Evolutionary conservation across 768 basidiomycete species (phyloP).

Genomic region (Phylloporus arenicola): DNA sequence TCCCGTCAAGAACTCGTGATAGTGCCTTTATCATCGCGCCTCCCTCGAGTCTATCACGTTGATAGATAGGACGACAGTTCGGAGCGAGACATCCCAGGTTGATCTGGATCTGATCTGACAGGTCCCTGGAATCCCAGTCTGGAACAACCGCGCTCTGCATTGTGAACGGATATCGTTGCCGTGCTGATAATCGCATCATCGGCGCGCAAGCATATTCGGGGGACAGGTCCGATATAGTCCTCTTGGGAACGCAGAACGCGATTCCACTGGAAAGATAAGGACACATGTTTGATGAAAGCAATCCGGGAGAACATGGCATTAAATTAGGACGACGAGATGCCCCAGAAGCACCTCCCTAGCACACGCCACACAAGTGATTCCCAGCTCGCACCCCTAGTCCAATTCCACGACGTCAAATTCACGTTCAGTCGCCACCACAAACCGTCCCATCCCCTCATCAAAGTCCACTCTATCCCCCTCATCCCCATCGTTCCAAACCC

Average conservation of each 20-base stretch:
- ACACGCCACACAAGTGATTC: background rate
- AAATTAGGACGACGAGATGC: too few species aligned
- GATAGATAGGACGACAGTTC: background rate
- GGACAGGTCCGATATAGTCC: too few species aligned
- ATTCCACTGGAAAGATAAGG: too few species aligned
- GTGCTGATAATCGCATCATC: background rate
- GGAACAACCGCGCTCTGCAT: background rate
- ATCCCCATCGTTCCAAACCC: too few species aligned
- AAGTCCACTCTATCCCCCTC: conserved; percentile 24
- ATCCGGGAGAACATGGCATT: too few species aligned
- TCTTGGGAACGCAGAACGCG: too few species aligned
- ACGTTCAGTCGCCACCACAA: conserved; percentile 22
- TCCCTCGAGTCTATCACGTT: background rate
- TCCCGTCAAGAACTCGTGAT: too few species aligned
- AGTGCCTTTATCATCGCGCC: too few species aligned
- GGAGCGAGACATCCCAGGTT: background rate
- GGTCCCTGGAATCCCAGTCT: background rate
- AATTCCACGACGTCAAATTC: conserved; percentile 27
- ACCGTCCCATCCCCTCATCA: conserved; percentile 28
- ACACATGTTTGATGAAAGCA: too few species aligned
- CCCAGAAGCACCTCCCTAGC: background rate
- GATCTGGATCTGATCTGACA: background rate
- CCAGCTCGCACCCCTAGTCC: conserved; percentile 1
- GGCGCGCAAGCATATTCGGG: too few species aligned
- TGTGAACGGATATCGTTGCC: background rate